Evolutionary conservation across 1,284 basidiomycete species (phyloP).

Genomic region (Ganoderma multipileum): DNA sequence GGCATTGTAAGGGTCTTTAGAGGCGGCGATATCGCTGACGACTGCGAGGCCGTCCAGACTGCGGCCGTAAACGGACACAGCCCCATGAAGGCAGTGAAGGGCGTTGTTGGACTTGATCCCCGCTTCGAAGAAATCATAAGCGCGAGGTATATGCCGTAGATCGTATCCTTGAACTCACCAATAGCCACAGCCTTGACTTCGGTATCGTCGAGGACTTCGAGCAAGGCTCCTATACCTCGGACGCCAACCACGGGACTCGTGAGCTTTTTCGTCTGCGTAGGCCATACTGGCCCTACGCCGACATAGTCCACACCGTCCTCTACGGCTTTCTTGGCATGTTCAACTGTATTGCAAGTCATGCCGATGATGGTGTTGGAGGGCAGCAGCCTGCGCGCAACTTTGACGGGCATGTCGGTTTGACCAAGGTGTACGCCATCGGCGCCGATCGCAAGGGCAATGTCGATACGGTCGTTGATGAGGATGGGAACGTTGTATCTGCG

Average conservation of each 20-base stretch:
- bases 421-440: constrained; percentile 91
- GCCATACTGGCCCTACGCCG: constrained; percentile 85
- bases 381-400: constrained; percentile 73
- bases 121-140: constrained; percentile 50
- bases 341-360: constrained; percentile 77
- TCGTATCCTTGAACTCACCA: constrained; percentile 53
- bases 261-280: constrained; percentile 77
- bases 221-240: constrained; percentile 68
- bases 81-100: constrained; percentile 74
- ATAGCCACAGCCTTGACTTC: constrained; percentile 81
- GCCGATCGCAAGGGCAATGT: constrained; percentile 82
- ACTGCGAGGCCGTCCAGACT: constrained; percentile 86
- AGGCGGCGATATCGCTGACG: constrained; percentile 88
- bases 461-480: constrained; percentile 92
- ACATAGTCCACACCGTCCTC: constrained; percentile 81
- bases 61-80: constrained; percentile 63
- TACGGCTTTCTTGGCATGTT: constrained; percentile 66
- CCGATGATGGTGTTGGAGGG: constrained; percentile 82
- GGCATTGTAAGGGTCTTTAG: constrained; percentile 64
- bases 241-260: constrained; percentile 66
- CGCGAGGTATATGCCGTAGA: neutral
- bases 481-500: constrained; percentile 85
- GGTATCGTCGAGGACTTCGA: constrained; percentile 69
- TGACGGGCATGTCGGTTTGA: constrained; percentile 87
- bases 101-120: constrained; percentile 84